These are phyloP conservation scores for Botrytis porri DNA, from an alignment of 2,329 filamentous ascomycete species.

Conservation along the genomic window DNA sequence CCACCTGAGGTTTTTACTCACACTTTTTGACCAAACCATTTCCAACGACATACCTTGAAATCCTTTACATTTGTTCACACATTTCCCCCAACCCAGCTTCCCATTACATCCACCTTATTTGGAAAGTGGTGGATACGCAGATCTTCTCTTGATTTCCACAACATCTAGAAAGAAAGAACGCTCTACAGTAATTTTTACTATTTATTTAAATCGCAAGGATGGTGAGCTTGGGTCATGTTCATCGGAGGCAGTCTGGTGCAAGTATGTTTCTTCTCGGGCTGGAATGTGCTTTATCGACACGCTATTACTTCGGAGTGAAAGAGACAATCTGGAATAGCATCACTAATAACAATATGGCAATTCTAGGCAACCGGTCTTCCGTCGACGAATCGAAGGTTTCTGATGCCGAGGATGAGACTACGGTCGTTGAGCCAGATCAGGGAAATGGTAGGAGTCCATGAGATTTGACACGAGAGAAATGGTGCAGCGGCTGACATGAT, in stretches of 20 bases:
- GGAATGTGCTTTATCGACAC: neutral
- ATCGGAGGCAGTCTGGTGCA: slow-evolving; percentile 46
- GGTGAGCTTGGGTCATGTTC: slow-evolving; percentile 44
- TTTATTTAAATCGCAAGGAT: slow-evolving; percentile 25
- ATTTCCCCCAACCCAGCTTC: neutral
- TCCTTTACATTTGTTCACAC: neutral
- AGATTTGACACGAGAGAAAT: neutral
- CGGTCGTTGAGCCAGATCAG: slow-evolving; percentile 84
- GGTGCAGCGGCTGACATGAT: slow-evolving; percentile 24
- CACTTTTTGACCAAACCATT: slow-evolving; percentile 4
- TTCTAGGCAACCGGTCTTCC: slow-evolving; percentile 43
- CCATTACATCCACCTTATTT: neutral
- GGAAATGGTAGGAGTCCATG: slow-evolving; percentile 69
- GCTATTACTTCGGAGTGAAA: neutral
- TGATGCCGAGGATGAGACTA: slow-evolving; percentile 66
- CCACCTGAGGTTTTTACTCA: slow-evolving; percentile 6
- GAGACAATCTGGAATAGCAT: neutral
- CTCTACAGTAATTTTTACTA: neutral
- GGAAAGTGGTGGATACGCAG: slow-evolving; percentile 2
- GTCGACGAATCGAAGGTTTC: slow-evolving; percentile 35
- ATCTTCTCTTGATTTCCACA: neutral
- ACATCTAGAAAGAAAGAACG: neutral
- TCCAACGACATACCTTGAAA: slow-evolving; percentile 9
- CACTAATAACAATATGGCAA: slow-evolving; percentile 12
- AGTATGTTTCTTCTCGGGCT: slow-evolving; percentile 38